phyloP scores from a whole-genome alignment of 495 filamentous ascomycete species.

The Penicillium macrosclerotiorum region DNA sequence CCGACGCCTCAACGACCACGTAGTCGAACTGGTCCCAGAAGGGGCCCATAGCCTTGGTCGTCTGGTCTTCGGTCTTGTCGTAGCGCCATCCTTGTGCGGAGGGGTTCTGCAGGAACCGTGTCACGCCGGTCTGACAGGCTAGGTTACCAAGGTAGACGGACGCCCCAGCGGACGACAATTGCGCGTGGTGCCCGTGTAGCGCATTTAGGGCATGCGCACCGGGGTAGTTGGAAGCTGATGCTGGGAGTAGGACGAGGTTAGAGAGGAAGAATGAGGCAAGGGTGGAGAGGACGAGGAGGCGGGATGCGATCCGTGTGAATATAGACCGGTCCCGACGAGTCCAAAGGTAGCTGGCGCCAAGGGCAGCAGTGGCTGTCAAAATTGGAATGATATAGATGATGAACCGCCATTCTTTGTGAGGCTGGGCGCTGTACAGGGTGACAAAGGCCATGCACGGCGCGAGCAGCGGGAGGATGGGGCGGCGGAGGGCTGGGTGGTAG shows the following conservation, averaged over 20 bases:
- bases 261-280: slow-evolving; percentile 57
- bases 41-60: slow-evolving; percentile 49
- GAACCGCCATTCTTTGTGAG: slow-evolving; percentile 97
- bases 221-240: slow-evolving; percentile 85
- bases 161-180: slow-evolving; percentile 24
- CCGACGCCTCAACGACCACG: slow-evolving; percentile 62
- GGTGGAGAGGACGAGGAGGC: slow-evolving; percentile 61
- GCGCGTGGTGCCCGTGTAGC: slow-evolving; percentile 37
- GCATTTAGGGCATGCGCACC: slow-evolving; percentile 69
- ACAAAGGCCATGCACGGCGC: slow-evolving; percentile 71
- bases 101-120: slow-evolving; percentile 67
- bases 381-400: slow-evolving; percentile 84
- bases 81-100: slow-evolving; percentile 45
- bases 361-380: slow-evolving; percentile 73
- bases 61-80: slow-evolving; percentile 53
- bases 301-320: slow-evolving; percentile 35
- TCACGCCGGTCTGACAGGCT: slow-evolving; percentile 91
- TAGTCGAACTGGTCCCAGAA: slow-evolving; percentile 90
- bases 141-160: slow-evolving; percentile 79
- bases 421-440: slow-evolving; percentile 74
- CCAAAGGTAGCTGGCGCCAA: slow-evolving; percentile 74
- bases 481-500: slow-evolving; percentile 47
- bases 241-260: slow-evolving; percentile 59
- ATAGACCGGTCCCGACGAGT: slow-evolving; percentile 59
- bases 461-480: slow-evolving; percentile 50